Evolutionary conservation across 768 basidiomycete genomes (phyloP), one percentile per base, ranked within the genome.

Genomic region (Leccinum variicolor): DNA sequence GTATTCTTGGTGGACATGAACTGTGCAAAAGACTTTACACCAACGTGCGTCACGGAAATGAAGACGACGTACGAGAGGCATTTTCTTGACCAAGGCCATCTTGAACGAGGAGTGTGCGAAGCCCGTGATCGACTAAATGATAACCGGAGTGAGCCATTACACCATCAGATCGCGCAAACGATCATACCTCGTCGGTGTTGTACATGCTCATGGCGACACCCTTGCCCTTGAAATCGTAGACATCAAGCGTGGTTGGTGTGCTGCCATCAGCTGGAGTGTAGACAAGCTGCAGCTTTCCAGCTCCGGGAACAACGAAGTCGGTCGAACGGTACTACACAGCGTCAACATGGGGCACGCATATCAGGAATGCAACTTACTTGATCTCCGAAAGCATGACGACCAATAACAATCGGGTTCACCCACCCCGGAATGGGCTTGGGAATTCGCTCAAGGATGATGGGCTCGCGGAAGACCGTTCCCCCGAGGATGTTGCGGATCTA

Each of bases 1-100:
- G 93, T 96, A 76, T 96, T 98, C 79, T 99, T 98, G 43, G 96
- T 98, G 11, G 92, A 94, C 90, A 98, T 85, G 81, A 95, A 98
- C 85, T 91, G 47, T 53, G 15, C 23, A 33, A 53, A 10, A 29
- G 3, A 21, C 26, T 53, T 43, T 36, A 50, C 29, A n/a, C n/a
- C n/a, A 50, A 57, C 49, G 31, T 52, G 46, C 17, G 11, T 15
- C 52, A 56, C 49, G 52, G 53, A 59, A 23, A 62, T 61, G 54
- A 56, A 55, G 11, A 45, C 28, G 19, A 67, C 79, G n/a, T 62
- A 87, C 86, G 66, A 92, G 71, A 43, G 86, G 83, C 81, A 90
- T 84, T 71, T 86, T 87, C 79, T 92, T 90, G 2, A 79, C 66
- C 55, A 91, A 66, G 13, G 86, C 96, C 93, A 98, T 96, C 79